phyloP scores from a whole-genome alignment of 2,329 filamentous ascomycete genomes.

The Ophiostoma ips region DNA sequence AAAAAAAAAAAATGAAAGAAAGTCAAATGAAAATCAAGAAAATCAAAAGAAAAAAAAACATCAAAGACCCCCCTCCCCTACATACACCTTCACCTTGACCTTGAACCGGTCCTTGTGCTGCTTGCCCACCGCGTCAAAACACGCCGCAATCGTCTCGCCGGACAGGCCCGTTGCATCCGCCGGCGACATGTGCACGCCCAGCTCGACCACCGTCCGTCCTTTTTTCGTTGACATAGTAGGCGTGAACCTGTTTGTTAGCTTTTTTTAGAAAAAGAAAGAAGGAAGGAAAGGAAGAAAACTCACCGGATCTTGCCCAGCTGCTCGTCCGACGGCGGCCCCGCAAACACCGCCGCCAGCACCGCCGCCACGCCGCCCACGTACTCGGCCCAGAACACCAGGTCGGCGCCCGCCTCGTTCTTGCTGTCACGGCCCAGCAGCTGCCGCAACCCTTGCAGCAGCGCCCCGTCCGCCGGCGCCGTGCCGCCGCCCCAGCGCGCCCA shows the following conservation, averaged over 20 bases:
- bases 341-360: slow-evolving; percentile 28
- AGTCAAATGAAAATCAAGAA: background rate
- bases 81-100: slow-evolving; percentile 3
- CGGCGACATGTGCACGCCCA: slow-evolving; percentile 2
- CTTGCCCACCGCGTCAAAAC: slow-evolving; percentile 10
- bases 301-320: slow-evolving; percentile 28
- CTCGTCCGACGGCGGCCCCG: slow-evolving; percentile 25
- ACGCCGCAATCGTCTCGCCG: slow-evolving; percentile 4
- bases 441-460: slow-evolving; percentile 29
- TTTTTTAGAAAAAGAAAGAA: too few species aligned
- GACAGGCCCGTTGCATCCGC: slow-evolving; percentile 5
- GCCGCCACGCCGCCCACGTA: slow-evolving; percentile 37
- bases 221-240: slow-evolving; percentile 9
- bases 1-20: too few species aligned
- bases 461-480: slow-evolving; percentile 33
- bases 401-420: slow-evolving; percentile 3
- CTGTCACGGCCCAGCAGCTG: slow-evolving; percentile 26
- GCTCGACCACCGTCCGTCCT: slow-evolving; percentile 20
- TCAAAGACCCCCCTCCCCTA: background rate
- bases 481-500: slow-evolving; percentile 62
- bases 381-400: slow-evolving; percentile 37
- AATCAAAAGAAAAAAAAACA: background rate
- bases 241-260: background rate
- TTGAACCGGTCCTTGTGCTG: slow-evolving; percentile 12
- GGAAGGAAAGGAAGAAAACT: slow-evolving; percentile 13